Conservation (phyloP, 129 eudicot genomes). For the Flaveria linearis region DNA sequence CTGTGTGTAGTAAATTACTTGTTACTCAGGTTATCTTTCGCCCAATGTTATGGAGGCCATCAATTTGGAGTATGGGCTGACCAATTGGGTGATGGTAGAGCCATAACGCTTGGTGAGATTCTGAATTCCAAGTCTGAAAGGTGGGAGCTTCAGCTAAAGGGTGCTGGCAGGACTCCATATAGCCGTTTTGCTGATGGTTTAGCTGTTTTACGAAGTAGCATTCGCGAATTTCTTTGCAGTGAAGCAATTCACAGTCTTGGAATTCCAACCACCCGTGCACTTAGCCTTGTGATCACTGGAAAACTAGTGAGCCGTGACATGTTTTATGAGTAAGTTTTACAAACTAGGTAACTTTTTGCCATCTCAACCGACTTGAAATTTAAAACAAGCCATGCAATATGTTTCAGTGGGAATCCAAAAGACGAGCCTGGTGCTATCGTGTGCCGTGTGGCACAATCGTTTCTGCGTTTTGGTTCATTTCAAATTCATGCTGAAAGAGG, state of each 20-base stretch:
- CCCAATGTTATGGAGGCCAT: constrained; percentile 97
- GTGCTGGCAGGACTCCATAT: constrained; percentile 93
- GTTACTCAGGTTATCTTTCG: constrained; percentile 60
- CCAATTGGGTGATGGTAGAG: constrained; percentile 95
- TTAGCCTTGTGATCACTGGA: constrained; percentile 81
- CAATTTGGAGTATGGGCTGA: constrained; percentile 98
- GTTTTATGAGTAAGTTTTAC: constrained; percentile 85
- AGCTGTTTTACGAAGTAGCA: constrained; percentile 89
- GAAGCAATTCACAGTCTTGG: constrained; percentile 89
- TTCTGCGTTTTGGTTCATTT: constrained; percentile 92
- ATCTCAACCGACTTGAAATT: constrained; percentile 6
- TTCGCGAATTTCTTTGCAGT: constrained; percentile 90
- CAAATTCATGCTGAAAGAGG: constrained; percentile 91
- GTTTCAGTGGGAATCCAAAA: constrained; percentile 89
- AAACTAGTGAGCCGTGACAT: constrained; percentile 79
- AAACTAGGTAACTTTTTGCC: neutral
- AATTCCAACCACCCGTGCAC: constrained; percentile 92
- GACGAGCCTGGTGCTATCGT: constrained; percentile 97
- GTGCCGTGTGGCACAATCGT: constrained; percentile 89
- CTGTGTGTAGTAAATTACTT: neutral
- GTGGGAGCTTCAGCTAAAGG: constrained; percentile 93
- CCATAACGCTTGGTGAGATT: constrained; percentile 82
- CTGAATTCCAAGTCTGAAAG: constrained; percentile 69
- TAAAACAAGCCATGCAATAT: constrained; percentile 15
- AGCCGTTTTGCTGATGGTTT: constrained; percentile 95